Percentiles rank a stretch among this genome's conserved stretches.
These are phyloP conservation scores for Stellera chamaejasme DNA, from an alignment of 345 rosid species.

Conservation along the genomic window DNA sequence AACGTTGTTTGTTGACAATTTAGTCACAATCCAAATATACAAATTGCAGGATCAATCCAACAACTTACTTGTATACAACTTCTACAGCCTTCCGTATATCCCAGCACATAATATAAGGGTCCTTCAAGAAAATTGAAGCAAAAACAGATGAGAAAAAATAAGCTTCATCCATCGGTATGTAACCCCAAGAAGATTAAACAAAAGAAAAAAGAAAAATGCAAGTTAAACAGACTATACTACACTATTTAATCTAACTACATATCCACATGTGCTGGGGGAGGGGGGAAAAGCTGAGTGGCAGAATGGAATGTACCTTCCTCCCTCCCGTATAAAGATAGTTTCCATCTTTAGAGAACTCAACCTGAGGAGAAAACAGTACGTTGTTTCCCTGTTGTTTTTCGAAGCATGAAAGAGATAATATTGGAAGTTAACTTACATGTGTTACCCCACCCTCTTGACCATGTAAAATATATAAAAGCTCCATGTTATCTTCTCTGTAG, in stretches of 20 bases:
- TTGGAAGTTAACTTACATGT: slow-evolving; percentile 53
- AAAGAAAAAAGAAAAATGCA: no score
- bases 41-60: no score
- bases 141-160: neutral
- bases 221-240: no score
- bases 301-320: slow-evolving; percentile 51
- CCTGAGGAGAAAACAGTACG: slow-evolving; percentile 33
- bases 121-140: slow-evolving; percentile 33
- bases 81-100: slow-evolving; percentile 82
- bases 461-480: slow-evolving; percentile 77
- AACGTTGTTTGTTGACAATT: no score
- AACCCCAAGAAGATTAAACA: no score
- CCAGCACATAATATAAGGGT: slow-evolving; percentile 95
- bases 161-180: no score
- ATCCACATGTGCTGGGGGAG: neutral
- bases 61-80: slow-evolving; percentile 79
- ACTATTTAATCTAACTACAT: no score
- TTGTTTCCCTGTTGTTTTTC: slow-evolving; percentile 6
- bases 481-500: slow-evolving; percentile 94
- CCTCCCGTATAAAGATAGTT: slow-evolving; percentile 90
- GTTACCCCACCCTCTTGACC: slow-evolving; percentile 98
- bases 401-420: slow-evolving; percentile 7
- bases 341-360: slow-evolving; percentile 92
- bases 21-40: no score
- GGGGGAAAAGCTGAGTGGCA: neutral